phyloP scores from a whole-genome alignment of 2,329 filamentous ascomycete genomes.

The Paradendryphiella salina region DNA sequence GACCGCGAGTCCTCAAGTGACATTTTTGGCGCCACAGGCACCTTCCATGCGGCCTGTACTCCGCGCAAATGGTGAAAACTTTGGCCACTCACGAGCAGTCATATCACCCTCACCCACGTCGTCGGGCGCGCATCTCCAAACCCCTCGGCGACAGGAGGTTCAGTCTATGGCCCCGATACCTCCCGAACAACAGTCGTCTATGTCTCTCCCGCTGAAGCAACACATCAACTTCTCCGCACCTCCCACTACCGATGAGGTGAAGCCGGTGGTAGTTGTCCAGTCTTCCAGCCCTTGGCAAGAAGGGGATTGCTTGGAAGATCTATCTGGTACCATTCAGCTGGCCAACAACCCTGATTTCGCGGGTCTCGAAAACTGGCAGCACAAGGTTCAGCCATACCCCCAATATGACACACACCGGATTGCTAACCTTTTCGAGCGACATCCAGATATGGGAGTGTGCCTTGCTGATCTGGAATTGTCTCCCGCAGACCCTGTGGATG shows the following conservation, averaged over 20 bases:
- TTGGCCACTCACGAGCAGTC: neutral
- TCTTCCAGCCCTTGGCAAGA: slow-evolving; percentile 8
- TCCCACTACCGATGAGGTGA: neutral
- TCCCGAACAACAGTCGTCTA: neutral
- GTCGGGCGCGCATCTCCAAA: neutral
- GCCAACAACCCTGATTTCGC: neutral
- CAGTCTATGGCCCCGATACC: slow-evolving; percentile 6
- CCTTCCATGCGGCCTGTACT: neutral
- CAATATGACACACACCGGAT: neutral
- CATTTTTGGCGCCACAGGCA: neutral
- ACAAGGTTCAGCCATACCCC: neutral
- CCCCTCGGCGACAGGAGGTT: neutral
- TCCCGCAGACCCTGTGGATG: neutral
- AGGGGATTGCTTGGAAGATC: neutral
- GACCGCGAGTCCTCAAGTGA: neutral
- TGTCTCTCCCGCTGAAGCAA: slow-evolving; percentile 11
- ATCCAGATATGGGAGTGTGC: slow-evolving; percentile 4
- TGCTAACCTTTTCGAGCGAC: slow-evolving; percentile 6
- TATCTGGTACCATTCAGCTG: neutral
- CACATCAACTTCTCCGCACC: slow-evolving; percentile 1
- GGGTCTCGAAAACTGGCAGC: slow-evolving; percentile 1
- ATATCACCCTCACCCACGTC: slow-evolving; percentile 2
- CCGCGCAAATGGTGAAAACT: neutral
- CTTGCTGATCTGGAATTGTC: slow-evolving; percentile 9
- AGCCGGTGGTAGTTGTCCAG: neutral